phyloP scores from a whole-genome alignment of 1,139 yeast genomes.

The Torulaspora globosa region DNA sequence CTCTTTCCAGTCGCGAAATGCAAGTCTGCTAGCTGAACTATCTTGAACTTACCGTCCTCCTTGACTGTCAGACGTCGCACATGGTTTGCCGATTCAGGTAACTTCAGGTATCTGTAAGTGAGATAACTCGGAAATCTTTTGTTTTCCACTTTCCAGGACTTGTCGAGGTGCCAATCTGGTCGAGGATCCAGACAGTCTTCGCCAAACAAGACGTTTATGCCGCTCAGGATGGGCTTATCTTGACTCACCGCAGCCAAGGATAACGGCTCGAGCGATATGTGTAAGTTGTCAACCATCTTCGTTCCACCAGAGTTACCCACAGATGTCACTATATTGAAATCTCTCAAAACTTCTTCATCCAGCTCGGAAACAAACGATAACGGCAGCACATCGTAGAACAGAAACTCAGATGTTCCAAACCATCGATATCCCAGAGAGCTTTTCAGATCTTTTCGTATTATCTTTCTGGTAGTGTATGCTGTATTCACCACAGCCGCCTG shows the following conservation, averaged over 20 bases:
- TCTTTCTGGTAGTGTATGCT: constrained; percentile 7
- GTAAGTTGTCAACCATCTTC: constrained; percentile 5
- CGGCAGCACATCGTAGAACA: constrained; percentile 22
- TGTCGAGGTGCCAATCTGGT: constrained; percentile 56
- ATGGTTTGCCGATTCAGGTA: neutral
- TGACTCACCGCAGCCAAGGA: constrained; percentile 6
- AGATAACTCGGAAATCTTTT: constrained; percentile 10
- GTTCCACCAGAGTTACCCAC: constrained; percentile 4
- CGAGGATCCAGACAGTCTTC: constrained; percentile 73
- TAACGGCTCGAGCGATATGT: constrained; percentile 6
- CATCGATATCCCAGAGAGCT: constrained; percentile 21
- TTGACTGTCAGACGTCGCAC: constrained; percentile 27
- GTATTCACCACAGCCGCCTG: constrained; percentile 2
- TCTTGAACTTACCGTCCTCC: constrained; percentile 55
- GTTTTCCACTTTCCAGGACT: constrained; percentile 30
- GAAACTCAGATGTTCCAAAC: constrained; percentile 26
- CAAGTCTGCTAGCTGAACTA: constrained; percentile 80
- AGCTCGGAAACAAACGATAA: constrained; percentile 4
- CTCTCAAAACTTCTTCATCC: constrained; percentile 2
- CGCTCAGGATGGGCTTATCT: constrained; percentile 24
- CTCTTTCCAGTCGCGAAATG: constrained; percentile 81
- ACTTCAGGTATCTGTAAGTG: constrained; percentile 5
- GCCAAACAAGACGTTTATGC: constrained; percentile 68
- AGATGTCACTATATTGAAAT: constrained; percentile 5
- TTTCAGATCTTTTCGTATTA: constrained; percentile 24